Percentiles rank a stretch among this genome's conserved stretches.
These are phyloP conservation scores for Poterioochromonas sp. DNA, from an alignment of 352 stramenopile genomes.

Conservation along the genomic window DNA sequence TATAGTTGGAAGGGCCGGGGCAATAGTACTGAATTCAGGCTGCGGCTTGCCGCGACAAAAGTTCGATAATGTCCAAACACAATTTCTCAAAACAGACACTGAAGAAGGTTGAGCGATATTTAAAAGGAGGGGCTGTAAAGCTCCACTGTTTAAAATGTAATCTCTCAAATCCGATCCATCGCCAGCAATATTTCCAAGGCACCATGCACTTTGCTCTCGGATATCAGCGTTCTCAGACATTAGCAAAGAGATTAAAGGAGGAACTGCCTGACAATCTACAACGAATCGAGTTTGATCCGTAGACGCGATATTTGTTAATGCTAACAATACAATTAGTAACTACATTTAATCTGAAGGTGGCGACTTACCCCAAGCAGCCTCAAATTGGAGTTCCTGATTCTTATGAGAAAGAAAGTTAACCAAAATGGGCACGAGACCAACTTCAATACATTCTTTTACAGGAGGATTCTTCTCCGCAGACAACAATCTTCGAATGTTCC, in stretches of 20 bases:
- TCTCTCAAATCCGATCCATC: slow-evolving; percentile 59
- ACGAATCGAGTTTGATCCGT: slow-evolving; percentile 69
- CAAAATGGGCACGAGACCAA: slow-evolving; percentile 80
- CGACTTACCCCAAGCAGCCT: slow-evolving; percentile 96
- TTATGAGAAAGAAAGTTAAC: slow-evolving; percentile 56
- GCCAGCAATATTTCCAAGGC: slow-evolving; percentile 64
- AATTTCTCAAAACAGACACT: slow-evolving; percentile 80
- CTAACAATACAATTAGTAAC: no score
- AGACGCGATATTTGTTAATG: slow-evolving; percentile 94
- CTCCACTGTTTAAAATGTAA: slow-evolving; percentile 61
- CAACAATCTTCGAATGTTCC: slow-evolving; percentile 51
- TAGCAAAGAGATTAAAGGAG: slow-evolving; percentile 77
- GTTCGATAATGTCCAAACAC: slow-evolving; percentile 93
- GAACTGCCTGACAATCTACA: slow-evolving; percentile 76
- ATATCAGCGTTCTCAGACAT: slow-evolving; percentile 69
- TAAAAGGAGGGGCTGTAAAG: slow-evolving; percentile 69
- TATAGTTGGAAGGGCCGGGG: slow-evolving; percentile 70
- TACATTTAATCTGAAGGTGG: no score
- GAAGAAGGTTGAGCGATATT: slow-evolving; percentile 69
- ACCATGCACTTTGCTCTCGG: slow-evolving; percentile 80
- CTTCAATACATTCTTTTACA: slow-evolving; percentile 83
- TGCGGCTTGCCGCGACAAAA: slow-evolving; percentile 82
- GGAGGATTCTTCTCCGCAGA: slow-evolving; percentile 80
- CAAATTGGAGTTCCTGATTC: slow-evolving; percentile 82
- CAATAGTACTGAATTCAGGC: slow-evolving; percentile 70